Evolutionary conservation across 805 yeast genomes (phyloP).

Genomic region (Myxozyma vanderwaltii): DNA sequence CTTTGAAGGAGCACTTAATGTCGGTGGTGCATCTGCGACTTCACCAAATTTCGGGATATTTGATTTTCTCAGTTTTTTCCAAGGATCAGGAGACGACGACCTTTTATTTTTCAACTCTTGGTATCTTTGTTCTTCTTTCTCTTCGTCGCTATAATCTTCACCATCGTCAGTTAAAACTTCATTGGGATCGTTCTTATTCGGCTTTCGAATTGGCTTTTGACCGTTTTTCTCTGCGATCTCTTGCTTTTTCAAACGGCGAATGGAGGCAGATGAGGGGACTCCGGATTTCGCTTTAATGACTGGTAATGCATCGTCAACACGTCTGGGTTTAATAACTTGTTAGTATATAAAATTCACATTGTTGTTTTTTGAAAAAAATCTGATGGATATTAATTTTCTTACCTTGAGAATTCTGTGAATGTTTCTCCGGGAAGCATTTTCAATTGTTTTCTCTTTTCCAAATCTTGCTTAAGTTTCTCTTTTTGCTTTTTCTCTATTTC

Average conservation of each 20-base stretch:
- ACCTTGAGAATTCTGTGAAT: slow-evolving; percentile 43
- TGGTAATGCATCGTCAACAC: slow-evolving; percentile 48
- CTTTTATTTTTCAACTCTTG: slow-evolving; percentile 25
- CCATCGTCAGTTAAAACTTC: slow-evolving; percentile 39
- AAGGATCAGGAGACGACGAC: slow-evolving; percentile 48
- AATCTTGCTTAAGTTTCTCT: slow-evolving; percentile 6
- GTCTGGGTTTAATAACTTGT: slow-evolving; percentile 37
- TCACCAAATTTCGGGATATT: slow-evolving; percentile 47
- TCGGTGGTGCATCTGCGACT: slow-evolving; percentile 48
- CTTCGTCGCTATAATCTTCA: slow-evolving; percentile 27
- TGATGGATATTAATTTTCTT: no score
- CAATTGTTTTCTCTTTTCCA: slow-evolving; percentile 22
- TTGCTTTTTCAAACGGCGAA: slow-evolving; percentile 31
- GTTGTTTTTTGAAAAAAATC: no score
- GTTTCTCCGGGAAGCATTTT: slow-evolving; percentile 44
- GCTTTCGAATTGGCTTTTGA: slow-evolving; percentile 26
- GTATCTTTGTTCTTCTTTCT: slow-evolving; percentile 36
- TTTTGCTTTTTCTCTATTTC: slow-evolving; percentile 13
- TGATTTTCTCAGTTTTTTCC: slow-evolving; percentile 42
- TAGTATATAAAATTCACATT: no score
- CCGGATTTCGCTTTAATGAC: slow-evolving; percentile 43
- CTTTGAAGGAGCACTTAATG: slow-evolving; percentile 41
- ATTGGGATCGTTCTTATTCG: slow-evolving; percentile 28
- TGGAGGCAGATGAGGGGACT: slow-evolving; percentile 39
- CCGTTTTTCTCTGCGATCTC: slow-evolving; percentile 34